Evolutionary conservation across 352 stramenopile species (phyloP), one percentile per base, ranked within the genome.

Genomic region (Albugo candida): DNA sequence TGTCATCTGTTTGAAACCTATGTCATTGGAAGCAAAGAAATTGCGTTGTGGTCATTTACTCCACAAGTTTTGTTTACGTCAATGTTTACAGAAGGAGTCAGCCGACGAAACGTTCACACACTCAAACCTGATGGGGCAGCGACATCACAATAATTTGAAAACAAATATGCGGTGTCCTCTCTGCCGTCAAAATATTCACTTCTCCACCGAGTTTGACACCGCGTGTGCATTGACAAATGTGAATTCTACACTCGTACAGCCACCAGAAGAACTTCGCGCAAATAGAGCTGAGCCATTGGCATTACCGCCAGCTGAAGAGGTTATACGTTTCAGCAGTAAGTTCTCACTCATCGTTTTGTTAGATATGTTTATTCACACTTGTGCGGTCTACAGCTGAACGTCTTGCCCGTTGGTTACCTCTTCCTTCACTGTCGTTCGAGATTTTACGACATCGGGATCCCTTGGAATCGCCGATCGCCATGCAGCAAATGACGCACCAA

Each of bases 311-410:
- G 13, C 24, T 36, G 67, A 79, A 20, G 68, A 81, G 54, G 69
- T 82, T 43, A 54, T 85, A 49, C 70, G 70, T 45, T 79, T 85
- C 38, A 85, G 70, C 52, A 85, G 73, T 85, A 74, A 53, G 73
- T 70, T 42, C 45, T 19, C 18, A n/a, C 1, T 45, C 38, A 27
- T 19, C 12, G n/a, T 41, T 31, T 31, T 8, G 8, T 3, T 31
- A 3, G 24, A 8, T 10, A 8, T 31, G 8, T 10, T 31, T 8
- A 31, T 8, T 31, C 3, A 31, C 24, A 10, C 8, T 31, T 31
- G 24, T 31, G 24, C 8, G 24, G 24, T 31, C 24, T 31, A 31
- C 24, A 31, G 24, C 24, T 31, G 24, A 31, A 31, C 24, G 24
- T 31, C n/a, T 86, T 16, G 75, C 70, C 41, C 63, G 65, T 1